phyloP scores from a whole-genome alignment of 352 stramenopile species.

The Globisporangium viniferum region DNA sequence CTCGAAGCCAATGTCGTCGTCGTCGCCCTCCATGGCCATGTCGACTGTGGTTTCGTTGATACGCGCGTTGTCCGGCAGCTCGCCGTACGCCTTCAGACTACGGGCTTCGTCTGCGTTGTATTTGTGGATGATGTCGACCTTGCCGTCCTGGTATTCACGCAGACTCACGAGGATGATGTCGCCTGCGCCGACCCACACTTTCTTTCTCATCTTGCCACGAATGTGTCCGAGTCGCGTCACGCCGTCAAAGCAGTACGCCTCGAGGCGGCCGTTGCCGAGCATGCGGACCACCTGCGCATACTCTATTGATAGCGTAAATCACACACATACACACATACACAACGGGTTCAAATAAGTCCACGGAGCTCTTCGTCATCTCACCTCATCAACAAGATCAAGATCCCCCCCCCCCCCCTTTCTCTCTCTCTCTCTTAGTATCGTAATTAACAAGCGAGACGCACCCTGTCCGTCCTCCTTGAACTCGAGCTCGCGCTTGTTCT shows the following conservation, averaged over 20 bases:
- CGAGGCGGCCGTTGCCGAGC: constrained; percentile 97
- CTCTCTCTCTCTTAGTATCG: neutral
- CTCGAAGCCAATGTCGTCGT: constrained; percentile 89
- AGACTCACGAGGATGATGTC: constrained; percentile 99
- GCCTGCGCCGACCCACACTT: constrained; percentile 98
- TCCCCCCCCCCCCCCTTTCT: neutral
- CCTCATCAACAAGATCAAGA: neutral
- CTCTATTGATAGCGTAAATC: constrained; percentile 48
- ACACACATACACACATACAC: constrained; percentile 7
- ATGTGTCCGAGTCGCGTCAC: constrained; percentile 98
- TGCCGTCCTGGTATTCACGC: constrained; percentile 99
- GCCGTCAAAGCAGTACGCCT: constrained; percentile 99
- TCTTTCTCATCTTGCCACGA: constrained; percentile 99
- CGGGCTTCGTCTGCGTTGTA: constrained; percentile 97
- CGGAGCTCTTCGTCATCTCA: neutral
- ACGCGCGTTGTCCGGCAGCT: constrained; percentile 96
- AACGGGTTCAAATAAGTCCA: neutral
- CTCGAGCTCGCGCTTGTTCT: constrained; percentile 99
- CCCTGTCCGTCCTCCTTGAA: constrained; percentile 99
- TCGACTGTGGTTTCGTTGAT: constrained; percentile 89
- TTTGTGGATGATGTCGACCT: constrained; percentile 99
- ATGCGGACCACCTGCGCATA: constrained; percentile 98
- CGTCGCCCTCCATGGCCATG: constrained; percentile 81
- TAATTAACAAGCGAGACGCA: constrained; percentile 30
- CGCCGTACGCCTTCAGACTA: constrained; percentile 99